Conservation (phyloP, 768 basidiomycete species). For the Naganishia vaughanmartiniae region DNA sequence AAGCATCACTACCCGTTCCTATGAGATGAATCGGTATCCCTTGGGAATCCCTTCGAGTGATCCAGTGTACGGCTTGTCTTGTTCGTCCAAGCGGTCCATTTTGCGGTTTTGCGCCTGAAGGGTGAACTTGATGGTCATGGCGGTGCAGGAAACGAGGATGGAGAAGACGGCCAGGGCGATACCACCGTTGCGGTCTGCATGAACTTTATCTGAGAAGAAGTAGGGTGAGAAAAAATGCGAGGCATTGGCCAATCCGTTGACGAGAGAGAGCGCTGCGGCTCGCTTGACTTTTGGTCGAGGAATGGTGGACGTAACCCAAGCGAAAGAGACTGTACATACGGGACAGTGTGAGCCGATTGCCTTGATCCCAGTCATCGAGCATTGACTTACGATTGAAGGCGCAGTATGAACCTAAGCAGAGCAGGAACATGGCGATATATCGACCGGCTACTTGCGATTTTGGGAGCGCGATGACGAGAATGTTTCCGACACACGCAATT, state of each 20-base stretch:
- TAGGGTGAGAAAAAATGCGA: conserved; percentile 38
- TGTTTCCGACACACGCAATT: conserved; percentile 24
- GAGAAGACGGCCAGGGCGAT: conserved; percentile 30
- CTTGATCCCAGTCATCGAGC: no score
- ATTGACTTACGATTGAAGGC: conserved; percentile 22
- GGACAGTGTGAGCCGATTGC: no score
- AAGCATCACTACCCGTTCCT: neutral
- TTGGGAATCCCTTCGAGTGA: conserved; percentile 33
- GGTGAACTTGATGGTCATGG: conserved; percentile 30
- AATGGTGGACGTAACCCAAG: conserved; percentile 31
- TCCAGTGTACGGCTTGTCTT: conserved; percentile 29
- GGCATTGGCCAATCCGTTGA: conserved; percentile 45
- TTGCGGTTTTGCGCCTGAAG: conserved; percentile 30
- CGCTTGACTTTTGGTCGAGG: conserved; percentile 45
- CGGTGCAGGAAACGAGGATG: conserved; percentile 11
- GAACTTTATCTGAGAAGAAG: neutral
- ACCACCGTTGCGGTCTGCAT: conserved; percentile 13
- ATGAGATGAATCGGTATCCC: conserved; percentile 32
- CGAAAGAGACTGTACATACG: conserved; percentile 24
- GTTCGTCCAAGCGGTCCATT: conserved; percentile 27
- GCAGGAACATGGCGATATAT: conserved; percentile 30
- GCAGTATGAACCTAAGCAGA: conserved; percentile 21
- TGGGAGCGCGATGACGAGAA: conserved; percentile 25
- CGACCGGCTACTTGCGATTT: conserved; percentile 21
- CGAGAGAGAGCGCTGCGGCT: conserved; percentile 43